Evolutionary conservation across 768 basidiomycete species (phyloP).

Genomic region (Stropharia rugosoannulata): DNA sequence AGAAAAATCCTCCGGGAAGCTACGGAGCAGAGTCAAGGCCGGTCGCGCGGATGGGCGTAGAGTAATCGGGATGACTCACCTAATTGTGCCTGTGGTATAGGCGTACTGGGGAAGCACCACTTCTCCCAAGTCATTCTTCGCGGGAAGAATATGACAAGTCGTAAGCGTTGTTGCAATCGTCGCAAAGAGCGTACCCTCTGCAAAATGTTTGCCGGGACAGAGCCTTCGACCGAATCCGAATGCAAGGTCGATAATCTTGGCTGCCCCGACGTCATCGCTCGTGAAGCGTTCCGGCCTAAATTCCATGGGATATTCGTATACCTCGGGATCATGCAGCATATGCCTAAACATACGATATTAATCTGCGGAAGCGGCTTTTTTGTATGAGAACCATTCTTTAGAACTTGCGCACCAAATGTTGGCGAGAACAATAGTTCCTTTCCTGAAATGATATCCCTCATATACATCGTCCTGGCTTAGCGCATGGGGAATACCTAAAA

Average conservation of each 20-base stretch:
- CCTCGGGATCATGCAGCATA: constrained; percentile 54
- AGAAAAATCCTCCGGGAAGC: no score
- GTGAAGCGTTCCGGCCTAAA: constrained; percentile 64
- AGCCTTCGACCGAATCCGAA: constrained; percentile 43
- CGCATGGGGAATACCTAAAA: constrained; percentile 20
- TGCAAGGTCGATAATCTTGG: constrained; percentile 33
- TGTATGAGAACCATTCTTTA: neutral
- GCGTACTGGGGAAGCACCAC: constrained; percentile 20
- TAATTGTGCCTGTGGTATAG: constrained; percentile 16
- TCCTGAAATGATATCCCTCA: constrained; percentile 24
- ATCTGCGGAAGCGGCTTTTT: neutral
- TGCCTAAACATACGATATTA: constrained; percentile 28
- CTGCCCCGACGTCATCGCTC: constrained; percentile 30
- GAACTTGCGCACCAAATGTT: constrained; percentile 43
- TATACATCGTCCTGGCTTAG: constrained; percentile 20
- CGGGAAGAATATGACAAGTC: constrained; percentile 31
- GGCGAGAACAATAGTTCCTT: constrained; percentile 48
- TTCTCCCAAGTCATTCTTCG: constrained; percentile 25
- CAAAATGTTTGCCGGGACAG: constrained; percentile 41
- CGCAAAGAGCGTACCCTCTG: constrained; percentile 27
- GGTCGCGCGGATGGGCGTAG: no score
- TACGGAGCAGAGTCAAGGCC: no score
- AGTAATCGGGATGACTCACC: constrained; percentile 11
- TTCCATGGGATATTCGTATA: constrained; percentile 48
- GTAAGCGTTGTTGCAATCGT: constrained; percentile 30